Evolutionary conservation across 108 stramenopile species (phyloP).

Genomic region (Nitzschia putrida): DNA sequence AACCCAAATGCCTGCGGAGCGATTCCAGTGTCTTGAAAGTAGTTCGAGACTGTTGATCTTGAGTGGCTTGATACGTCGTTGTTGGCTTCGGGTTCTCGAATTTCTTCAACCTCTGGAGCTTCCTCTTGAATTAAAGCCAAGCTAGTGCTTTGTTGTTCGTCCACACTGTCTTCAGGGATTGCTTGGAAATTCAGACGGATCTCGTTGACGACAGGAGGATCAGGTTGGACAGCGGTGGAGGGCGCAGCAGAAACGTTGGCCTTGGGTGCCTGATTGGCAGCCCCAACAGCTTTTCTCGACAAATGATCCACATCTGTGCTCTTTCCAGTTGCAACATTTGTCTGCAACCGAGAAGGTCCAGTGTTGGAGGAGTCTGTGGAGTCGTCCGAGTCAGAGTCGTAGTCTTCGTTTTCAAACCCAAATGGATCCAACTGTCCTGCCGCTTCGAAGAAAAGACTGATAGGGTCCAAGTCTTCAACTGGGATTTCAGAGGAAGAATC

Average conservation of each 20-base stretch:
- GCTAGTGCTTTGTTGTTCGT: background rate
- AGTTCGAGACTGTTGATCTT: no score
- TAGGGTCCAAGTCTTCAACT: slow-evolving; percentile 9
- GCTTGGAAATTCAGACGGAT: slow-evolving; percentile 12
- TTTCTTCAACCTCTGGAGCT: background rate
- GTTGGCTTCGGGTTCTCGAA: background rate
- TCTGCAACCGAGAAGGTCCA: background rate
- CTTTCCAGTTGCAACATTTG: background rate
- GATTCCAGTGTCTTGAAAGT: background rate
- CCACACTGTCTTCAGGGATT: background rate
- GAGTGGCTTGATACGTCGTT: background rate
- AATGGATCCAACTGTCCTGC: slow-evolving; percentile 20
- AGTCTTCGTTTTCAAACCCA: background rate
- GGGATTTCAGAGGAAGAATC: no score
- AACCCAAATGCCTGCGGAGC: background rate
- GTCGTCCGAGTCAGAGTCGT: slow-evolving; percentile 2
- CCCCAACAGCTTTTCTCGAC: no score
- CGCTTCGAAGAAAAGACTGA: slow-evolving; percentile 10
- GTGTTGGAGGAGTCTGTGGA: background rate
- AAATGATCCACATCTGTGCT: background rate
- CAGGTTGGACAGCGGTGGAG: background rate
- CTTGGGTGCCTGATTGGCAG: background rate
- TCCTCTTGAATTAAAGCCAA: background rate
- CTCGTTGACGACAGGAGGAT: slow-evolving; percentile 4
- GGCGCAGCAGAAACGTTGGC: background rate